A percentile compares a stretch with the other conserved stretches of the same genome.
phyloP scores from a whole-genome alignment of 2,329 filamentous ascomycete species.

The Colletotrichum aenigma region DNA sequence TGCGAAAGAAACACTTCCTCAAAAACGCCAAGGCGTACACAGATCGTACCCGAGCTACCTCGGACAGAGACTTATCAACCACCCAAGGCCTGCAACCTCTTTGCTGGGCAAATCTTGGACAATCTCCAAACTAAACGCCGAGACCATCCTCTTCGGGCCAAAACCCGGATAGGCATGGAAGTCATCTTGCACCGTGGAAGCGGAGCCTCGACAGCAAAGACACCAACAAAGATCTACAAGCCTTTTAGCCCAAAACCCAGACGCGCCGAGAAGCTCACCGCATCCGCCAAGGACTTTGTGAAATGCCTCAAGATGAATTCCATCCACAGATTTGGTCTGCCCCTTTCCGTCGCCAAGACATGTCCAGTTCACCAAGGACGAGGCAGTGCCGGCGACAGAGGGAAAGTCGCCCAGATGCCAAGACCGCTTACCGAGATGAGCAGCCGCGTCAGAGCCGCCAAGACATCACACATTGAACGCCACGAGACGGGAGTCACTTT shows the following conservation, averaged over 20 bases:
- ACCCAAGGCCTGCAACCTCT: neutral
- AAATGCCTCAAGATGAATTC: neutral
- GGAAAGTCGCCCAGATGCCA: neutral
- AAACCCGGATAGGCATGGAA: neutral
- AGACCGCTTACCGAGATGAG: neutral
- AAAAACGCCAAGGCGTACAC: neutral
- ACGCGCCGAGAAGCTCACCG: neutral
- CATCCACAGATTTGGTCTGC: neutral
- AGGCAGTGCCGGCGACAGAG: neutral
- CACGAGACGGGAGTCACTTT: neutral
- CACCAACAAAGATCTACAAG: neutral
- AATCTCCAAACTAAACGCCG: neutral
- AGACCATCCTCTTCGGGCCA: neutral
- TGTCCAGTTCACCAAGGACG: neutral
- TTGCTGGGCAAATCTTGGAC: neutral
- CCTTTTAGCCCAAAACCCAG: neutral
- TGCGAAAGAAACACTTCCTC: rapidly evolving
- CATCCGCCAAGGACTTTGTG: neutral
- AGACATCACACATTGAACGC: neutral
- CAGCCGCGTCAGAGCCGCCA: neutral
- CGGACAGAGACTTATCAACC: rapidly evolving
- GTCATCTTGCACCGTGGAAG: neutral
- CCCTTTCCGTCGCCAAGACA: neutral
- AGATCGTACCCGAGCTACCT: neutral
- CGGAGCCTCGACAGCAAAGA: neutral